Evolutionary conservation across 208 protist genomes (phyloP).

Genomic region (Trichomonas tenax): DNA sequence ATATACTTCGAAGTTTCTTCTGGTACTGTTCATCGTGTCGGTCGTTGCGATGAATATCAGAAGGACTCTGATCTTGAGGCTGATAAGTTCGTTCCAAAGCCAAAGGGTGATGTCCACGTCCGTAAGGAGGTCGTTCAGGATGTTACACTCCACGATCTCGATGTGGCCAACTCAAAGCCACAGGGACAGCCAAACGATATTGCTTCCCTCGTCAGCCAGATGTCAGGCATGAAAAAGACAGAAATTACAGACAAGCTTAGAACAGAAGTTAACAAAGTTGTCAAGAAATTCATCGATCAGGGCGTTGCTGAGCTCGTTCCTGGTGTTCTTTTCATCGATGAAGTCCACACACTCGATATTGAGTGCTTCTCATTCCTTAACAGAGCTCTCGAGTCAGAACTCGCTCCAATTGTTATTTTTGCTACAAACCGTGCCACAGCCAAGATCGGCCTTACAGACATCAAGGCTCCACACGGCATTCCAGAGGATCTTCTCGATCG

Average conservation of each 20-base stretch:
- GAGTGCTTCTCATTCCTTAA: conserved; percentile 99
- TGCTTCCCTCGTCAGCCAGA: conserved; percentile 40
- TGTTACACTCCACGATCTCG: conserved; percentile 98
- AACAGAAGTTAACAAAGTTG: conserved; percentile 97
- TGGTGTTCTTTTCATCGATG: conserved; percentile 99
- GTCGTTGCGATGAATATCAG: conserved; percentile 47
- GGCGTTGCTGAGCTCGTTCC: conserved; percentile 98
- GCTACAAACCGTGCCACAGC: conserved; percentile 96
- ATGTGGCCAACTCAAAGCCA: conserved; percentile 69
- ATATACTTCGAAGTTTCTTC: conserved; percentile 98
- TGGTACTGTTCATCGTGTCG: conserved; percentile 72
- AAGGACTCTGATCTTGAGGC: conserved; percentile 57
- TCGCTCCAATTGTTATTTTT: conserved; percentile 99
- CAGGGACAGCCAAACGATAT: background rate
- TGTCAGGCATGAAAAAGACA: conserved; percentile 97
- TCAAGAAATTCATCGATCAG: conserved; percentile 99
- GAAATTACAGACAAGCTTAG: conserved; percentile 99
- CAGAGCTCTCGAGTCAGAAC: conserved; percentile 91
- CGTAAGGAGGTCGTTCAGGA: conserved; percentile 92
- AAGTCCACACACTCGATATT: conserved; percentile 99
- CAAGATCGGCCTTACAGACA: conserved; percentile 34
- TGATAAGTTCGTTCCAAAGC: conserved; percentile 97
- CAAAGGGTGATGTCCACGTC: conserved; percentile 99
- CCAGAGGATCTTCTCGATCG: conserved; percentile 97
- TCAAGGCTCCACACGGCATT: conserved; percentile 60